Percentiles rank a stretch among this genome's conserved stretches.
These are phyloP conservation scores for Mycena vulgaris DNA, from an alignment of 768 basidiomycete species.

Conservation along the genomic window DNA sequence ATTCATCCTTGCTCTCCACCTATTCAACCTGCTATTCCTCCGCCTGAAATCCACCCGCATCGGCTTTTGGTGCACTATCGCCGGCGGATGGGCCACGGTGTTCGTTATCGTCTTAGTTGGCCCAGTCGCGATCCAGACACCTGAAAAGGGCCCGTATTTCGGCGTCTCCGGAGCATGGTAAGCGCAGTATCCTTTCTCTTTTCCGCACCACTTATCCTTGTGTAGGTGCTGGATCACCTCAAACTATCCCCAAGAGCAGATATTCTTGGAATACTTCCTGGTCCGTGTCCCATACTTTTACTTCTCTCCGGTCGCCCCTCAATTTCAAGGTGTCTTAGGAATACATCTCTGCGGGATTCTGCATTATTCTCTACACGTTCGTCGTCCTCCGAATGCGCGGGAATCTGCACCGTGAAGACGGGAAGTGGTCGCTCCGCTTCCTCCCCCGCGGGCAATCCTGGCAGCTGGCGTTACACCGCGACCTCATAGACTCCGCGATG, in stretches of 20 bases:
- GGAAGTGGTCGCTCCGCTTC: conserved; percentile 41
- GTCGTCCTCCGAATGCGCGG: conserved; percentile 48
- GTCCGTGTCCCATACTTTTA: conserved; percentile 43
- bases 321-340: conserved; percentile 32
- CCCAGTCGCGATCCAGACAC: conserved; percentile 52
- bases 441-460: conserved; percentile 40
- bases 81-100: conserved; percentile 54
- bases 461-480: conserved; percentile 41
- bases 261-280: conserved; percentile 61
- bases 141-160: conserved; percentile 57
- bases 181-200: conserved; percentile 2
- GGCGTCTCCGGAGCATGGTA: conserved; percentile 62
- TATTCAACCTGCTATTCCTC: conserved; percentile 57
- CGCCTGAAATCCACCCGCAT: conserved; percentile 43
- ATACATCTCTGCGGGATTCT: conserved; percentile 45
- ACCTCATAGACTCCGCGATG: conserved; percentile 44
- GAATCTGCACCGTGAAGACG: conserved; percentile 39
- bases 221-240: conserved; percentile 60
- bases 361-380: conserved; percentile 42
- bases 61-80: conserved; percentile 47
- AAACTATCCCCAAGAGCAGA: conserved; percentile 55
- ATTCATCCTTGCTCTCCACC: conserved; percentile 41
- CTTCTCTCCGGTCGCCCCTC: neutral
- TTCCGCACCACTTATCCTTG: neutral
- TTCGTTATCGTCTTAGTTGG: conserved; percentile 54